Evolutionary conservation across 805 yeast species (phyloP).

Genomic region (Zygosaccharomyces kombuchaensis): DNA sequence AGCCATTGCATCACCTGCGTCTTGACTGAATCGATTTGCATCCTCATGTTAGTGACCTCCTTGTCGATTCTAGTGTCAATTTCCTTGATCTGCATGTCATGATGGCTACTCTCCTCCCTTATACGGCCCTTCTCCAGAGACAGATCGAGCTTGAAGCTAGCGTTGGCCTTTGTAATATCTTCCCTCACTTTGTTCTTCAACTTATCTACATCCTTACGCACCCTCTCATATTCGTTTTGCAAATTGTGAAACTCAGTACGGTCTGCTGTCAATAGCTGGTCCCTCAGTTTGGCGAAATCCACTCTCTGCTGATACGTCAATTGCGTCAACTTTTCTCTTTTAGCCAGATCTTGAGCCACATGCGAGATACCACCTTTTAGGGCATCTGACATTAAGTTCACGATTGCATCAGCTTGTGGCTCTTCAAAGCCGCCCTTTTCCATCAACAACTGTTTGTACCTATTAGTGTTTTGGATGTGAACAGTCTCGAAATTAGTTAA

Average conservation of each 20-base stretch:
- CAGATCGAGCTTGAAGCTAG: conserved; percentile 85
- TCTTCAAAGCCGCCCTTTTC: conserved; percentile 66
- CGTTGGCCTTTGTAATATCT: conserved; percentile 84
- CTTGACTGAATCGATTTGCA: conserved; percentile 92
- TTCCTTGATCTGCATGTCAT: conserved; percentile 90
- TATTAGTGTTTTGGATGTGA: conserved; percentile 67
- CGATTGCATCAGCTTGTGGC: conserved; percentile 76
- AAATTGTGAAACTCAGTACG: conserved; percentile 76
- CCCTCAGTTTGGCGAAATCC: conserved; percentile 90
- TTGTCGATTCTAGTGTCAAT: conserved; percentile 93
- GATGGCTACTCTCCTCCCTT: conserved; percentile 88
- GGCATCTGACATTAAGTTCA: conserved; percentile 65
- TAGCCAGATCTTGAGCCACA: conserved; percentile 73
- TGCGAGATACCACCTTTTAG: conserved; percentile 75
- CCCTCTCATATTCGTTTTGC: conserved; percentile 80
- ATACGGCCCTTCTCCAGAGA: conserved; percentile 93
- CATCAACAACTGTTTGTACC: conserved; percentile 57
- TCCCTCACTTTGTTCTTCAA: conserved; percentile 80
- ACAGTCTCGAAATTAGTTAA: conserved; percentile 23
- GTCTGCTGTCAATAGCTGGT: conserved; percentile 86
- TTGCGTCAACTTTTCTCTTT: conserved; percentile 75
- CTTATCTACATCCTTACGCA: conserved; percentile 80
- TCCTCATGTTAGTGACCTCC: conserved; percentile 89
- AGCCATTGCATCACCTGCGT: conserved; percentile 98
- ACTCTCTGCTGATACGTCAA: conserved; percentile 94